These are phyloP conservation scores for Graphilbum fragrans DNA, from an alignment of 2,329 filamentous ascomycete species.

Conservation along the genomic window DNA sequence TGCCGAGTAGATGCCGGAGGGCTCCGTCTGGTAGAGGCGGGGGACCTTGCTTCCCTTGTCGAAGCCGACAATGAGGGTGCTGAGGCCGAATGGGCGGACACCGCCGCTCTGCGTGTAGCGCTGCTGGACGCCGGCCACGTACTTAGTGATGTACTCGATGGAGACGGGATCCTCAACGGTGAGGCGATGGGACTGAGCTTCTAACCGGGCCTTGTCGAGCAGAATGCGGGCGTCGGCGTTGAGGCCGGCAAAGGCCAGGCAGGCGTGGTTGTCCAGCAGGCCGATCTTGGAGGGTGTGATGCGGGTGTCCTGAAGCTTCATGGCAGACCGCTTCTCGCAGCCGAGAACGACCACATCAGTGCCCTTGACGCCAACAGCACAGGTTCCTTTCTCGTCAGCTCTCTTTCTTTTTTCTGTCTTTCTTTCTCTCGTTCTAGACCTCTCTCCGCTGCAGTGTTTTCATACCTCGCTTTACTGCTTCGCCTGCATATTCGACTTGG, in stretches of 20 bases:
- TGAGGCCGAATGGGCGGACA: constrained; percentile 97
- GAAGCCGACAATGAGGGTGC: constrained; percentile 96
- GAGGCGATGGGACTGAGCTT: constrained; percentile 92
- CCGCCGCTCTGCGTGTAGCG: constrained; percentile 98
- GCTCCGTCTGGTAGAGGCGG: constrained; percentile 93
- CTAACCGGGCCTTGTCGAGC: constrained; percentile 93
- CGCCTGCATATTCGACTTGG: constrained; percentile 98
- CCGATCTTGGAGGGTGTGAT: constrained; percentile 99
- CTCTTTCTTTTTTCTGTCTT: not conserved
- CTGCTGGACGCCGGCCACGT: constrained; percentile 95
- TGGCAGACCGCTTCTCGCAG: constrained; percentile 96
- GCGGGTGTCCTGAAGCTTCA: constrained; percentile 98
- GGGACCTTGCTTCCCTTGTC: constrained; percentile 84
- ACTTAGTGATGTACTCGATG: constrained; percentile 99
- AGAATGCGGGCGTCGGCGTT: constrained; percentile 97
- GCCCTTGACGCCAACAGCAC: constrained; percentile 95
- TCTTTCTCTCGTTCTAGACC: not conserved
- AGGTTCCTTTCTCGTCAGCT: constrained; percentile 55
- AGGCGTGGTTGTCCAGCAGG: constrained; percentile 82
- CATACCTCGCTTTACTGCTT: constrained; percentile 93
- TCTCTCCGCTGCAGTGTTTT: too few relatives aligned
- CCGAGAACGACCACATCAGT: constrained; percentile 88
- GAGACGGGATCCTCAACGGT: constrained; percentile 96
- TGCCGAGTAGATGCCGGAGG: constrained; percentile 97
- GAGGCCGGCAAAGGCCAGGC: constrained; percentile 90